Percentiles rank a stretch among this genome's conserved stretches.
Conservation (phyloP, 2,329 filamentous ascomycete genomes). For the Ilyonectria sp. region DNA sequence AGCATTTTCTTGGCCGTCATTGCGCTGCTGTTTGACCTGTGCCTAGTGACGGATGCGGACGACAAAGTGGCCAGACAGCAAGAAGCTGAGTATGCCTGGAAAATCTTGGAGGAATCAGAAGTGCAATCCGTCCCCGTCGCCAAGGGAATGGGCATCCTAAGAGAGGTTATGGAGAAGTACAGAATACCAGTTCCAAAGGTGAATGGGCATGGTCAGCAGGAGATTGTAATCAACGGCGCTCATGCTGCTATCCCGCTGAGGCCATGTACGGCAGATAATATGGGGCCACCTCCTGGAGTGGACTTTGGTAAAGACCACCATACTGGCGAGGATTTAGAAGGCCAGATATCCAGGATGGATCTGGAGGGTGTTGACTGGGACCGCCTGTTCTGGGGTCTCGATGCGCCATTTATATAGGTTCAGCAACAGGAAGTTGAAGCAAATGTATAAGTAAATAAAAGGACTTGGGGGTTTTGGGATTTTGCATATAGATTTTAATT, state of each 20-base stretch:
- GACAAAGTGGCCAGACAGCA: conserved; percentile 43
- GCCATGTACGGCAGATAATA: background rate
- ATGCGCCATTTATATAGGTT: background rate
- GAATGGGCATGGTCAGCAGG: background rate
- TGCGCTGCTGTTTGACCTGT: conserved; percentile 53
- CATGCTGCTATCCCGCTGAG: background rate
- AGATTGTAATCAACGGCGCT: background rate
- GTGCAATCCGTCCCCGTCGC: conserved; percentile 47
- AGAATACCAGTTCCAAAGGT: conserved; percentile 38
- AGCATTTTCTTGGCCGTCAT: conserved; percentile 54
- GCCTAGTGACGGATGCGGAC: conserved; percentile 43
- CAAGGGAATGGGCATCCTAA: conserved; percentile 49
- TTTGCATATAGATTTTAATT: too few species aligned
- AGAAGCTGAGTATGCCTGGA: conserved; percentile 51
- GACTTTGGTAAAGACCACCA: background rate
- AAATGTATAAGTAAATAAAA: background rate
- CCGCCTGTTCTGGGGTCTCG: background rate
- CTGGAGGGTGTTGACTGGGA: background rate
- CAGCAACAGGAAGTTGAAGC: background rate
- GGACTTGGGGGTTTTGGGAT: background rate
- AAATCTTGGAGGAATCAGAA: conserved; percentile 50
- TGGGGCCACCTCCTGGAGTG: background rate
- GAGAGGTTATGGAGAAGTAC: conserved; percentile 52
- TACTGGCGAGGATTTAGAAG: background rate
- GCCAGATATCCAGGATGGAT: background rate